These are phyloP conservation scores for Candida qinlingensis DNA, from an alignment of 805 yeast species.

Conservation along the genomic window DNA sequence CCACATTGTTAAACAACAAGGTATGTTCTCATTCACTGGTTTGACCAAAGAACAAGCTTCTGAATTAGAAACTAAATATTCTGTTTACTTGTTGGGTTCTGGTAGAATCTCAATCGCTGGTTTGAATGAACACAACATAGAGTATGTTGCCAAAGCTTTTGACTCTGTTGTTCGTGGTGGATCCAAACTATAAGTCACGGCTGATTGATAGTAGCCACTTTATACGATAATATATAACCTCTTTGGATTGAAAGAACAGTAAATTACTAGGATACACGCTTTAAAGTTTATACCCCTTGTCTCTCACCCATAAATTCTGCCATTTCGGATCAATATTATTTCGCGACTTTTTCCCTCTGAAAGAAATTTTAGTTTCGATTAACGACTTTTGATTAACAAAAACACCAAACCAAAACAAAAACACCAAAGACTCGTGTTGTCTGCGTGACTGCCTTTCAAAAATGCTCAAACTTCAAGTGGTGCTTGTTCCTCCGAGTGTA, in stretches of 20 bases:
- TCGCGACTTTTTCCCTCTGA: not conserved
- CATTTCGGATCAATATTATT: not conserved
- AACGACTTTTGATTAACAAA: not conserved
- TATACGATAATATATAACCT: not conserved
- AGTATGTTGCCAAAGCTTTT: slow-evolving; percentile 72
- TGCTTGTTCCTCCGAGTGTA: slow-evolving; percentile 37
- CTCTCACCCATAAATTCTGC: not conserved
- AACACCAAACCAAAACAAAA: not conserved
- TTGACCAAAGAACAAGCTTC: slow-evolving; percentile 70
- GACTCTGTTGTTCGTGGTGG: slow-evolving; percentile 60
- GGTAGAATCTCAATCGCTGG: slow-evolving; percentile 97
- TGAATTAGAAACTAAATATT: slow-evolving; percentile 71
- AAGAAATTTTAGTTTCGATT: not conserved
- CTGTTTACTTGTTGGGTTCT: slow-evolving; percentile 70
- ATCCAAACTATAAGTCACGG: slow-evolving; percentile 14
- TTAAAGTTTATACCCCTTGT: too few species aligned
- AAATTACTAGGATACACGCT: too few species aligned
- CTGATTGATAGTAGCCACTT: too few species aligned
- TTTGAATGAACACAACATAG: slow-evolving; percentile 72
- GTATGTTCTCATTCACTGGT: slow-evolving; percentile 97
- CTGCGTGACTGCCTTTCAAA: not conserved
- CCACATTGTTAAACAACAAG: slow-evolving; percentile 85
- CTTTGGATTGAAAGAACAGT: too few species aligned
- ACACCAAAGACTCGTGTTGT: not conserved
- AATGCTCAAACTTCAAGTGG: slow-evolving; percentile 26